Evolutionary conservation across 179 eudicot genomes (phyloP).

Genomic region (Beta lomatogona): DNA sequence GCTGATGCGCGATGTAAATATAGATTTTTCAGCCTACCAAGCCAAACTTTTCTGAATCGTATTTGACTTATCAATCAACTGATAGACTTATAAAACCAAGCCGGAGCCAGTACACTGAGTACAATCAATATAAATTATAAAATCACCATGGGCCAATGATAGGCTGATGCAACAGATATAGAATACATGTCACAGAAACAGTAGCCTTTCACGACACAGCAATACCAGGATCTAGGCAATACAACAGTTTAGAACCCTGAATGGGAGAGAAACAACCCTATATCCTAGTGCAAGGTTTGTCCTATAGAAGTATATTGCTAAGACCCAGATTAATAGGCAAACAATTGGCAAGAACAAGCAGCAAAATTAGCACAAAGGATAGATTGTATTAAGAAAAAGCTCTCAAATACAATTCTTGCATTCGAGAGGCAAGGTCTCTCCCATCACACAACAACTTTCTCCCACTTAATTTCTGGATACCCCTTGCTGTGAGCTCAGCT

Average conservation of each 20-base stretch:
- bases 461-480: too few relatives aligned
- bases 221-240: not conserved
- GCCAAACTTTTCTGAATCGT: not conserved
- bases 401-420: too few relatives aligned
- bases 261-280: not conserved
- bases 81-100: not conserved
- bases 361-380: too few relatives aligned
- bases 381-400: too few relatives aligned
- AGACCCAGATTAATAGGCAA: too few relatives aligned
- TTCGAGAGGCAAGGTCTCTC: too few relatives aligned
- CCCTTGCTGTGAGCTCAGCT: too few relatives aligned
- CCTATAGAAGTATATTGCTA: not conserved
- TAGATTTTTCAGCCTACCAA: not conserved
- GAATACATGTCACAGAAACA: not conserved
- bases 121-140: not conserved
- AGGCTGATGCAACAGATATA: not conserved
- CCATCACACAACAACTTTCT: too few relatives aligned
- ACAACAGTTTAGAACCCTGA: not conserved
- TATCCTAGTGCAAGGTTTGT: not conserved
- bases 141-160: not conserved
- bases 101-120: not conserved
- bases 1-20: not conserved
- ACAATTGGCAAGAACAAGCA: too few relatives aligned
- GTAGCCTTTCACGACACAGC: not conserved
- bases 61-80: not conserved